Evolutionary conservation across 2,329 filamentous ascomycete species (phyloP).

Genomic region (Tolypocladium tundrense): DNA sequence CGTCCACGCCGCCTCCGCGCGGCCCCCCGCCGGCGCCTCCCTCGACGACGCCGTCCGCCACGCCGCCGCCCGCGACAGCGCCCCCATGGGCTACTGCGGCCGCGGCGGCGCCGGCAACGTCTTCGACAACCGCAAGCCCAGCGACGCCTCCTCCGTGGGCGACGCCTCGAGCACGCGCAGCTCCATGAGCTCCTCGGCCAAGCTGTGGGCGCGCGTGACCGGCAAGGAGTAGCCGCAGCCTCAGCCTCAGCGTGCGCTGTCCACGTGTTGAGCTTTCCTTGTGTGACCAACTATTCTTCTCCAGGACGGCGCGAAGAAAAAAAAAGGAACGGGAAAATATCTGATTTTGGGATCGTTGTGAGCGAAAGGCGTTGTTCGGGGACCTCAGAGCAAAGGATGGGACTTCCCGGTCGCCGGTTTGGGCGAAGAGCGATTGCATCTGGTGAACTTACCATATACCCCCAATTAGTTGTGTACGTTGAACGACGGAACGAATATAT

Average conservation of each 20-base stretch:
- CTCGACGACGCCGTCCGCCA: constrained; percentile 37
- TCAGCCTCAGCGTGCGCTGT: no score
- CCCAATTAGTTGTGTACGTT: constrained; percentile 10
- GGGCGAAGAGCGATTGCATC: constrained; percentile 27
- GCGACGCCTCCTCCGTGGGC: constrained; percentile 18
- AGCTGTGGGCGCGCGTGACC: constrained; percentile 23
- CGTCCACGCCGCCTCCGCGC: constrained; percentile 27
- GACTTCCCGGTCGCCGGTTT: not conserved
- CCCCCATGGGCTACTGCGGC: constrained; percentile 49
- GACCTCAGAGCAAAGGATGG: constrained; percentile 22
- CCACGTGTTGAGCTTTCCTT: no score
- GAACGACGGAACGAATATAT: constrained; percentile 3
- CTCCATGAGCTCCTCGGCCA: constrained; percentile 20
- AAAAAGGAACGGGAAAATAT: not conserved
- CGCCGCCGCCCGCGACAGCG: constrained; percentile 28
- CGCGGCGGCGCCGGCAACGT: constrained; percentile 56
- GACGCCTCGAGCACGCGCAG: constrained; percentile 26
- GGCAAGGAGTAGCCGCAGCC: constrained; percentile 17
- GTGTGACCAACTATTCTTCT: not conserved
- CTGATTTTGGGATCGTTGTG: not conserved
- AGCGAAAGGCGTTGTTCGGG: constrained; percentile 18
- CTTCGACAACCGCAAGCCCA: constrained; percentile 47
- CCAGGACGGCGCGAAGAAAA: not conserved
- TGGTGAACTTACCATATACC: constrained; percentile 36
- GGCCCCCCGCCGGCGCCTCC: constrained; percentile 31